Conservation (phyloP, 345 rosid genomes). For the Murraya paniculata region DNA sequence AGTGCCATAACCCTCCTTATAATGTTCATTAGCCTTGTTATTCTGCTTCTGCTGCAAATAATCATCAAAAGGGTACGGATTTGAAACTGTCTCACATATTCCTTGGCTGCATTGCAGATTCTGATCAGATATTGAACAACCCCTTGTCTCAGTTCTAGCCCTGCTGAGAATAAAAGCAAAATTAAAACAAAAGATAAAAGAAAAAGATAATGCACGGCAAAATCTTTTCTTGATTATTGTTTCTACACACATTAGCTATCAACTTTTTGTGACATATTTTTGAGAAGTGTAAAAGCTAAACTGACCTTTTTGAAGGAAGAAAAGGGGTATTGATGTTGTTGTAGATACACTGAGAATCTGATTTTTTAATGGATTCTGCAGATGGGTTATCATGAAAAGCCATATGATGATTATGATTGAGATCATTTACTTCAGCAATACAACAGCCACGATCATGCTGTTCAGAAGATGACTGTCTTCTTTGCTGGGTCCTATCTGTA, state of each 20-base stretch:
- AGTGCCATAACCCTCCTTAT: slow-evolving; percentile 21
- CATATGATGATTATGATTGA: neutral
- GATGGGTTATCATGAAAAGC: slow-evolving; percentile 15
- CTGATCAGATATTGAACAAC: slow-evolving; percentile 48
- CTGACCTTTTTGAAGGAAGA: neutral
- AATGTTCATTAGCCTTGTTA: slow-evolving; percentile 19
- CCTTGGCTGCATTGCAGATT: slow-evolving; percentile 49
- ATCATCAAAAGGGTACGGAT: slow-evolving; percentile 39
- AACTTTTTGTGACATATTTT: slow-evolving; percentile 10
- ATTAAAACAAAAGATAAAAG: slow-evolving; percentile 20
- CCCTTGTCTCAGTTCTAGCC: slow-evolving; percentile 44
- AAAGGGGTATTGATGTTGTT: neutral
- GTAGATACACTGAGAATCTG: slow-evolving; percentile 39
- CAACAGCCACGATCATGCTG: slow-evolving; percentile 22
- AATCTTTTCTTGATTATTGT: slow-evolving; percentile 32
- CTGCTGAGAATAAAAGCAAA: slow-evolving; percentile 8
- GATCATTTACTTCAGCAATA: slow-evolving; percentile 30
- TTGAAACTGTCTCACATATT: slow-evolving; percentile 33
- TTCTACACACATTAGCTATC: slow-evolving; percentile 14
- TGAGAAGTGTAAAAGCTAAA: slow-evolving; percentile 2
- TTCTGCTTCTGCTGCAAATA: slow-evolving; percentile 27
- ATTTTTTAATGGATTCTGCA: slow-evolving; percentile 34
- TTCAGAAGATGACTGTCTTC: slow-evolving; percentile 40
- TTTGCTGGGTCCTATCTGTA: slow-evolving; percentile 35
- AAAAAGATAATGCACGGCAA: slow-evolving; percentile 28